Evolutionary conservation across 306 rosid species (phyloP).

Genomic region (Cucurbita maxima): DNA sequence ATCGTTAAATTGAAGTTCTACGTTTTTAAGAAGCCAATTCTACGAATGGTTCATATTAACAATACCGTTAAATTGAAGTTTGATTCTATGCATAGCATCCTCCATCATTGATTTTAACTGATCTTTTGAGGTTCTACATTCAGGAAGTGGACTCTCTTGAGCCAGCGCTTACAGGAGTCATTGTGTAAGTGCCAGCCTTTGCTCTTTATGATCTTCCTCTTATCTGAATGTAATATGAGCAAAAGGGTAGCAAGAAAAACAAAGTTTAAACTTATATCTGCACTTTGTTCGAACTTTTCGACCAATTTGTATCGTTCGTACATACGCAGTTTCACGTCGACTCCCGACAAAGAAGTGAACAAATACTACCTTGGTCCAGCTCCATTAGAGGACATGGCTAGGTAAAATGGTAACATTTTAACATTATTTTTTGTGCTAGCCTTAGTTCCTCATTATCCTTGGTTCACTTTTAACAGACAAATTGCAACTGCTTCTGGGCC

Average conservation of each 20-base stretch:
- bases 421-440: not conserved
- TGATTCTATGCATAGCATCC: not conserved
- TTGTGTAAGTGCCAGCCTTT: conserved; percentile 7
- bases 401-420: conserved; percentile 24
- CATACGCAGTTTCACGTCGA: conserved; percentile 69
- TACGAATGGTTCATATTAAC: no score
- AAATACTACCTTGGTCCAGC: conserved; percentile 95
- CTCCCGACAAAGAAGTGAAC: conserved; percentile 71
- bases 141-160: conserved; percentile 4
- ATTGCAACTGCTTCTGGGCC: conserved; percentile 92
- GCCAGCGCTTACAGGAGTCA: conserved; percentile 11
- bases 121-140: not conserved
- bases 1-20: no score
- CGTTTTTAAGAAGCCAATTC: no score
- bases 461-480: conserved; percentile 39
- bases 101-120: not conserved
- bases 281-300: not conserved
- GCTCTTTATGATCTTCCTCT: not conserved
- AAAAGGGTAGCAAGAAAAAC: not conserved
- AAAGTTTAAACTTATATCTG: not conserved
- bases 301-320: not conserved
- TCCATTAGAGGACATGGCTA: conserved; percentile 79
- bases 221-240: not conserved
- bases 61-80: no score
- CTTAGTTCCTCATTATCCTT: not conserved